phyloP scores from a whole-genome alignment of 148 eudicot genomes.

The Diospyros kaki region DNA sequence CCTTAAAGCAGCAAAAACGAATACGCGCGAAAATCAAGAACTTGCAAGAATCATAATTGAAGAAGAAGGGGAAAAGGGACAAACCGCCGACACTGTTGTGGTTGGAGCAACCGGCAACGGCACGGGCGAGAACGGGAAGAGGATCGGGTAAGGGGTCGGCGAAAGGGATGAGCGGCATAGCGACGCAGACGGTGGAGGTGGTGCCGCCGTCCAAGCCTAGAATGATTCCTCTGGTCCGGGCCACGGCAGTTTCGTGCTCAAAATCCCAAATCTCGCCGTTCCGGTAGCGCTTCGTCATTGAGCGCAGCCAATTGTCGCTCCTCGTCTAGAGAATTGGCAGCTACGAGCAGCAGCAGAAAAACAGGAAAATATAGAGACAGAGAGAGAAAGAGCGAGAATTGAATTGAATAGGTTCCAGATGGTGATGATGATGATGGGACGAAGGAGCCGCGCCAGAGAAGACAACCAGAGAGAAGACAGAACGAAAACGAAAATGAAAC shows the following conservation, averaged over 20 bases:
- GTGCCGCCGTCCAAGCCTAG: conserved; percentile 87
- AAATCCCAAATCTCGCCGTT: conserved; percentile 46
- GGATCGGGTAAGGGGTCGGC: conserved; percentile 42
- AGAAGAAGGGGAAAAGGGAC: neutral
- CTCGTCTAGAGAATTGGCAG: too few relatives aligned
- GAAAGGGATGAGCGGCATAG: conserved; percentile 43
- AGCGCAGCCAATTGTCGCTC: too few relatives aligned
- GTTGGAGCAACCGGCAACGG: conserved; percentile 75
- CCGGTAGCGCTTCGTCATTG: conserved; percentile 32
- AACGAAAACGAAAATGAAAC: too few relatives aligned
- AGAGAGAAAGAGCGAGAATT: too few relatives aligned
- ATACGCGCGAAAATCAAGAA: neutral
- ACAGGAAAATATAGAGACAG: too few relatives aligned
- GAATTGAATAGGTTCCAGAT: too few relatives aligned
- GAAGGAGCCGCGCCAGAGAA: too few relatives aligned
- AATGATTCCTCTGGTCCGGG: conserved; percentile 31
- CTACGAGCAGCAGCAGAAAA: too few relatives aligned
- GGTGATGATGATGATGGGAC: too few relatives aligned
- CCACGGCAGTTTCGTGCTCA: conserved; percentile 28
- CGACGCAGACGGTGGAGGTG: conserved; percentile 68
- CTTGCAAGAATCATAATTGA: neutral
- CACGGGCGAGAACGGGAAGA: conserved; percentile 56
- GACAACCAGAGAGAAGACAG: too few relatives aligned
- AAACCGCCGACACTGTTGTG: conserved; percentile 90
- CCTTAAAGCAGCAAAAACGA: too few relatives aligned